A percentile compares a stretch with the other conserved stretches of the same genome.
Evolutionary conservation across 495 filamentous ascomycete species (phyloP).

Genomic region (Neurospora sp.): DNA sequence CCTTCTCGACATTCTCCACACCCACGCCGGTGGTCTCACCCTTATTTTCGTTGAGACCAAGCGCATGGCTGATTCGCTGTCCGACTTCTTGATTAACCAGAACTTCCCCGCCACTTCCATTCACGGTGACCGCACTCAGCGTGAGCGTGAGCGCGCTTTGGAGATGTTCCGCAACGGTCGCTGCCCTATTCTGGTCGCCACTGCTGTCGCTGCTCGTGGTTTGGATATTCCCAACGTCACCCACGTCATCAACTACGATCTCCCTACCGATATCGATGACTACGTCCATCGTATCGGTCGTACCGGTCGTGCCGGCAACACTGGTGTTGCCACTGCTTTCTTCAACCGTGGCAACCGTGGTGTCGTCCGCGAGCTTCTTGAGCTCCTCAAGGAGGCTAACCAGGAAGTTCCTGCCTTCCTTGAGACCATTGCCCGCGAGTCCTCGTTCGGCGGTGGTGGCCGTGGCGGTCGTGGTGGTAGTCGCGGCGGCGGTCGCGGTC

Average conservation of each 20-base stretch:
- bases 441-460: slow-evolving; percentile 59
- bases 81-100: slow-evolving; percentile 96
- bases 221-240: slow-evolving; percentile 98
- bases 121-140: slow-evolving; percentile 95
- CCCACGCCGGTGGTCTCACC: slow-evolving; percentile 81
- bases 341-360: slow-evolving; percentile 99
- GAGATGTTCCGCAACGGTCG: slow-evolving; percentile 94
- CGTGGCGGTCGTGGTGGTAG: slow-evolving; percentile 62
- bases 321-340: slow-evolving; percentile 95
- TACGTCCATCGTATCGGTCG: slow-evolving; percentile 99
- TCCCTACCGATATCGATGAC: slow-evolving; percentile 97
- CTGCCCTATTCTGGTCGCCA: slow-evolving; percentile 93
- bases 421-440: slow-evolving; percentile 92
- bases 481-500: slow-evolving; percentile 57
- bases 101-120: slow-evolving; percentile 98
- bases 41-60: slow-evolving; percentile 99
- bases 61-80: slow-evolving; percentile 96
- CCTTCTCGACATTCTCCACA: slow-evolving; percentile 93
- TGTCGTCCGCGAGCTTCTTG: slow-evolving; percentile 88
- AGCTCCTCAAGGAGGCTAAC: slow-evolving; percentile 94
- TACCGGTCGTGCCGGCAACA: slow-evolving; percentile 99
- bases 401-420: slow-evolving; percentile 91
- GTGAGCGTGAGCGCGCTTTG: slow-evolving; percentile 94
- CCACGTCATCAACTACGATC: slow-evolving; percentile 98
- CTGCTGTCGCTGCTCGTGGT: slow-evolving; percentile 89